phyloP scores from a whole-genome alignment of 306 rosid species.

The Sindora glabra region DNA sequence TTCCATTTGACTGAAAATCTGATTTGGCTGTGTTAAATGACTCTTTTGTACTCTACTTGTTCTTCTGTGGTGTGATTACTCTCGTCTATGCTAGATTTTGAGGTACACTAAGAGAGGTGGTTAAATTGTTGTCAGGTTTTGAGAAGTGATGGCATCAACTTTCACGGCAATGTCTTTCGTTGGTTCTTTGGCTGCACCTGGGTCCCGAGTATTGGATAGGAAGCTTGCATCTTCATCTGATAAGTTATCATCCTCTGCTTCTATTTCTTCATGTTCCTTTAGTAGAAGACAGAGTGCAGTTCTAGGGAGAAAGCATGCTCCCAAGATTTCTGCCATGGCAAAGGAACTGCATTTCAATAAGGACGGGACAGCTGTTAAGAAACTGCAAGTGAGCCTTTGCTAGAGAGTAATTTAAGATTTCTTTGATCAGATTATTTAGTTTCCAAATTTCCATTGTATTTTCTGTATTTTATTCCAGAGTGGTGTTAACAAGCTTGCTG shows the following conservation, averaged over 20 bases:
- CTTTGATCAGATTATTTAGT: not conserved
- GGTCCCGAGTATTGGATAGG: slow-evolving; percentile 26
- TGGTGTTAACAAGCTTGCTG: slow-evolving; percentile 99
- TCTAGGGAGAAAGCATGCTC: slow-evolving; percentile 25
- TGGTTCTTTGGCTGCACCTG: slow-evolving; percentile 44
- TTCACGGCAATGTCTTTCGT: slow-evolving; percentile 58
- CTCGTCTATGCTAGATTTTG: not conserved
- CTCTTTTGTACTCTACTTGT: not conserved
- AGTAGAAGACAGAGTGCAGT: slow-evolving; percentile 32
- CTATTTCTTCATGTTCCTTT: slow-evolving; percentile 53
- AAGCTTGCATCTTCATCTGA: slow-evolving; percentile 22
- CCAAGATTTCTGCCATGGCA: slow-evolving; percentile 83
- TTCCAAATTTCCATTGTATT: not conserved
- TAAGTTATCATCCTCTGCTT: slow-evolving; percentile 56
- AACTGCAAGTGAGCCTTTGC: slow-evolving; percentile 41
- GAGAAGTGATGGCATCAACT: slow-evolving; percentile 63
- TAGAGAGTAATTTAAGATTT: not conserved
- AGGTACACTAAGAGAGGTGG: not conserved
- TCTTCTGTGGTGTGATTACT: no score
- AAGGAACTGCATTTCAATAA: slow-evolving; percentile 90
- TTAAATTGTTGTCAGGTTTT: not conserved
- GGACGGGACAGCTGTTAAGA: slow-evolving; percentile 87
- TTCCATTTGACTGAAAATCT: no score
- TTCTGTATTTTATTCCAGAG: slow-evolving; percentile 31
- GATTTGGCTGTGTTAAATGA: no score